Base-by-base conservation (phyloP, 2,329 filamentous ascomycete genomes). In the Trichocomaceae sp. region DNA sequence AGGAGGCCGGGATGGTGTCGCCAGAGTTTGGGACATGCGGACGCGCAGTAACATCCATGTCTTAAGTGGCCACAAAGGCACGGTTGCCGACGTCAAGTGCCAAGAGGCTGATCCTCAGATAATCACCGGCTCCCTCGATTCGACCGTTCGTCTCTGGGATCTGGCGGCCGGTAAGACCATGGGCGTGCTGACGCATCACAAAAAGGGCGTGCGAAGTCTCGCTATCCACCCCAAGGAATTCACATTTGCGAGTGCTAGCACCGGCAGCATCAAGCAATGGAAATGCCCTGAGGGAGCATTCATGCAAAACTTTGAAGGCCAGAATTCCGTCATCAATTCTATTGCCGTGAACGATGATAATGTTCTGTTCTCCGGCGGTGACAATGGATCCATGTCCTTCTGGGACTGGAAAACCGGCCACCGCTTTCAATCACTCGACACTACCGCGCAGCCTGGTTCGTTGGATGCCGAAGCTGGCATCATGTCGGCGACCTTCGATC, bases 341-440 rank as follows among this genome's bases (percentile, higher is more conserved):
- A 76, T 99, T 46, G 82, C 90, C 44, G 90, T 93, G 31, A 99
- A 99, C 70, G 88, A 95, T 65, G 90, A 96, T 69, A 93, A 96
- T 64, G 89, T 97, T 15, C 74, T 99, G 57, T 96, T 99, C 72
- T 93, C 90, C 2, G 93, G 93, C 55, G 92, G 86, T 47, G 93
- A 99, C 67, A 96, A 99, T 64, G 93, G 95, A 41, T 95, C 88
- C 35, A 93, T 97, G 78, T 88, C 84, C 62, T 99, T 99, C 77
- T 99, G 91, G 88, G 95, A 99, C 70, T 99, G 93, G 93, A 97
- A 97, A 75, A 88, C 90, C 0, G 93, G 95, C 0, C 84, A 99
- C 69, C 82, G 87, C 47, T 99, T 93, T 76, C 93, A 99, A 73
- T 82, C 84, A 8, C 80, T 92, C 12, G 91, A 99, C 63, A 95